Percentiles rank a stretch among this genome's conserved stretches.
Evolutionary conservation across 768 basidiomycete species (phyloP).

Genomic region (Rickenella mellea): DNA sequence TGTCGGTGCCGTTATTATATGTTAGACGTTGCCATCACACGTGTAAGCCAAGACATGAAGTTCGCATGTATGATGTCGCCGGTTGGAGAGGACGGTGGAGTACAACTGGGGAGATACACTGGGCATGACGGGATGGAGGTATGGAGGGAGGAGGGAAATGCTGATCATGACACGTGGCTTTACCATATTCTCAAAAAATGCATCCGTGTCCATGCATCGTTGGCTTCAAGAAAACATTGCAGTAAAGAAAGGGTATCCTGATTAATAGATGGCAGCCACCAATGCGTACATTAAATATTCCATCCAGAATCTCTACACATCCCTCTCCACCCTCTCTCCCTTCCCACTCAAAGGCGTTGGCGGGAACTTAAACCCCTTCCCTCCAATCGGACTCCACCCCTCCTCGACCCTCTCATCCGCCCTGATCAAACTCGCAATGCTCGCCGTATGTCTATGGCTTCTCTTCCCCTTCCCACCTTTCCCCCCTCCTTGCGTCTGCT

Average conservation of each 20-base stretch:
- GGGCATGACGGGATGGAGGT: too few species aligned
- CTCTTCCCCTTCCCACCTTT: conserved; percentile 20
- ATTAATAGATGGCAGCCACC: not conserved
- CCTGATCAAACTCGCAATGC: conserved; percentile 73
- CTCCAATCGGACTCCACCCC: conserved; percentile 68
- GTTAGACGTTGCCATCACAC: too few species aligned
- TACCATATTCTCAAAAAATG: too few species aligned
- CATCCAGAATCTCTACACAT: not conserved
- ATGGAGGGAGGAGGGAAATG: too few species aligned
- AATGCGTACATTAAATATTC: not conserved
- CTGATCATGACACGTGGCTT: too few species aligned
- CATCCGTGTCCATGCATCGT: too few species aligned
- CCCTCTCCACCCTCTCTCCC: conserved; percentile 1
- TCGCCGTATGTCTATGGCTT: conserved; percentile 71
- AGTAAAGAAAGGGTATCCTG: not conserved
- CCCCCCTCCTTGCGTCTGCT: conserved; percentile 14
- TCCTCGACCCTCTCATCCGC: conserved; percentile 66
- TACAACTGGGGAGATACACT: too few species aligned
- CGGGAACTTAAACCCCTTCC: conserved; percentile 43
- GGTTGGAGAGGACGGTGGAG: too few species aligned
- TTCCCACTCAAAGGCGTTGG: conserved; percentile 20
- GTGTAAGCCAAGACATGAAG: too few species aligned
- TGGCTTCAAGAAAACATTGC: not conserved
- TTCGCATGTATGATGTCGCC: too few species aligned
- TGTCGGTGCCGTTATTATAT: too few species aligned